Evolutionary conservation across 768 basidiomycete species (phyloP), one percentile per base, ranked within the genome.

Genomic region (Tylopilus sp.): DNA sequence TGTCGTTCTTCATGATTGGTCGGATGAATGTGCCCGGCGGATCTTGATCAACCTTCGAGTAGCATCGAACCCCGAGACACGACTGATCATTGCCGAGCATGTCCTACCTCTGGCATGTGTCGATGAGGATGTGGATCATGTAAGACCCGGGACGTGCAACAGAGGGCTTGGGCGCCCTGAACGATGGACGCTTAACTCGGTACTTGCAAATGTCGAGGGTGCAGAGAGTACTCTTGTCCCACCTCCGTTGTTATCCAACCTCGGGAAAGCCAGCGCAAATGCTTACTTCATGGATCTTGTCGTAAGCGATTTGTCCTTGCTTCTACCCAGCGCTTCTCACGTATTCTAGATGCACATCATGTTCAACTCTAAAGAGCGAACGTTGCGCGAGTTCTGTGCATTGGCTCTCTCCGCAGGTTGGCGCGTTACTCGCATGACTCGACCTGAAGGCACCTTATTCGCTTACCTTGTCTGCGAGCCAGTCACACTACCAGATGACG

Each of bases 1-100:
- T 21, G 81, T 83, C 18, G 78, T 89, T 35, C 72, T 87, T 30
- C 88, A 91, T 58, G 88, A 91, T 60, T 90, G 88, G 88, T 82
- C 86, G 1, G 84, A 90, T 55, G 71, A 70, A 1, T 76, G 71
- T 56, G 80, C 79, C 20, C 56, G 53, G 21, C 71, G 71, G 33
- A 79, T 81, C 39, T 63, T 81, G 40, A 62, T 72, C 18, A 75
- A 74, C 23, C 69, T 81, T 4, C 70, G 78, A 12, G 69, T 68
- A 30, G 70, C 70, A 5, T 69, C 71, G 10, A 45, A 51, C 18
- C 44, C 50, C 7, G 66, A 73, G 3, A 89, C 88, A 22, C 79
- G 72, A 51, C 72, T 91, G 3, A 70, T 91, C 30, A 77, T 91
- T 38, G 86, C 81, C 0, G 88, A 91, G 57, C 84, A 83, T 52